phyloP scores from a whole-genome alignment of 2,329 filamentous ascomycete genomes.

The Colletotrichum sp. region DNA sequence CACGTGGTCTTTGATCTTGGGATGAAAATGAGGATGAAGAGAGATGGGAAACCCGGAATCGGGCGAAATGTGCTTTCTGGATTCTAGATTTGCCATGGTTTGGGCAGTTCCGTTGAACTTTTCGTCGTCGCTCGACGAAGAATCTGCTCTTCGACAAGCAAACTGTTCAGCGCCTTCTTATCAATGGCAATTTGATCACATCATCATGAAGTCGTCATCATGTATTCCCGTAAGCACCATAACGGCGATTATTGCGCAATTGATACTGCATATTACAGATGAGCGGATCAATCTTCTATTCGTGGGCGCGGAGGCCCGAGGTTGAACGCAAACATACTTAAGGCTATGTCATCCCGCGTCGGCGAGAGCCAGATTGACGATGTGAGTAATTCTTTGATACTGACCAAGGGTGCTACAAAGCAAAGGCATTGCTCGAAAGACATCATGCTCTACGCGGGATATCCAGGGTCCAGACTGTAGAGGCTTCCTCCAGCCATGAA shows the following conservation, averaged over 20 bases:
- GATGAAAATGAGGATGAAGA: constrained; percentile 52
- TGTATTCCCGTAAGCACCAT: background rate
- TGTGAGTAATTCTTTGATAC: background rate
- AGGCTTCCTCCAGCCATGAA: background rate
- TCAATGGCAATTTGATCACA: background rate
- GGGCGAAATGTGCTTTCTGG: constrained; percentile 51
- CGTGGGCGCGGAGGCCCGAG: background rate
- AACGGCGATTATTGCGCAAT: background rate
- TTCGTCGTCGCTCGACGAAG: background rate
- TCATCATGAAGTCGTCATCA: background rate
- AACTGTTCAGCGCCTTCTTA: background rate
- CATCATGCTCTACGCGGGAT: background rate
- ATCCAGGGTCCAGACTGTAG: background rate
- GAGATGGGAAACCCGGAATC: constrained; percentile 52
- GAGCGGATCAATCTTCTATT: background rate
- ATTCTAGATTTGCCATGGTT: constrained; percentile 44
- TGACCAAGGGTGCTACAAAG: background rate
- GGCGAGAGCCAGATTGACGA: background rate
- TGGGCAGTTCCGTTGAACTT: background rate
- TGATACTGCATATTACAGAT: background rate
- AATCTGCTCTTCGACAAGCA: background rate
- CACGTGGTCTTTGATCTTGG: constrained; percentile 44
- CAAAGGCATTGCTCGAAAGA: background rate
- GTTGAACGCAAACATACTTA: background rate
- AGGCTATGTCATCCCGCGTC: background rate